Percentiles rank a stretch among this genome's conserved stretches.
phyloP scores from a whole-genome alignment of 192 early-diverging fungal species.

The Oehlia diaphana region DNA sequence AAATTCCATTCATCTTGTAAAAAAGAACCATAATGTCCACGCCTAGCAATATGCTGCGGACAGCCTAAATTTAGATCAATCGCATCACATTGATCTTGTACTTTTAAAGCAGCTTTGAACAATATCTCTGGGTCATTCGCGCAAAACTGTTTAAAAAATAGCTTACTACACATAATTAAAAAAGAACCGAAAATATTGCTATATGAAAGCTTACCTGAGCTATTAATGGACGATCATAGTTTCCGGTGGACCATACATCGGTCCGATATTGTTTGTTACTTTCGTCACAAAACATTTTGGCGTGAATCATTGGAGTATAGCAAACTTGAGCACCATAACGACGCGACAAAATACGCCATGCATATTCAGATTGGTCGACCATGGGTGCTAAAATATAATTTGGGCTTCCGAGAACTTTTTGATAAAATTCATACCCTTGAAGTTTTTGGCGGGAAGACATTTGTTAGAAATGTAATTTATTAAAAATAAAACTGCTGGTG shows the following conservation, averaged over 20 bases:
- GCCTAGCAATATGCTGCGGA: constrained; percentile 90
- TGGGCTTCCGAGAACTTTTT: not conserved
- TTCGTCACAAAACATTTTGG: constrained; percentile 75
- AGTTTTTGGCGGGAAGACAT: constrained; percentile 2
- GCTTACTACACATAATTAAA: not conserved
- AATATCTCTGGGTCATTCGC: constrained; percentile 90
- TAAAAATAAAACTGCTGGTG: too few relatives aligned
- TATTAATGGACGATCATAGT: constrained; percentile 78
- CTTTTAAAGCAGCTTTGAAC: constrained; percentile 77
- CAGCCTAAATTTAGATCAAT: constrained; percentile 97
- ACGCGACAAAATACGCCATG: constrained; percentile 90
- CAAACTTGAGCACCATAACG: constrained; percentile 86
- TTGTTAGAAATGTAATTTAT: not conserved
- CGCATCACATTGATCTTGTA: constrained; percentile 85
- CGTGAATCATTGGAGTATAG: constrained; percentile 99
- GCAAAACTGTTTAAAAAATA: constrained; percentile 72
- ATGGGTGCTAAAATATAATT: constrained; percentile 25
- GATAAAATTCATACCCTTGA: constrained; percentile 25
- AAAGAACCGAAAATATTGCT: not conserved
- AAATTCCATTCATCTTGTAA: constrained; percentile 84
- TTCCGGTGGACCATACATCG: constrained; percentile 73
- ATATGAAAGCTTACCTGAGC: constrained; percentile 60
- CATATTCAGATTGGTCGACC: constrained; percentile 96
- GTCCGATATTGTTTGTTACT: constrained; percentile 60
- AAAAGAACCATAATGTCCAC: constrained; percentile 90